Evolutionary conservation across 1,284 basidiomycete species (phyloP).

Genomic region (Athelia sp.): DNA sequence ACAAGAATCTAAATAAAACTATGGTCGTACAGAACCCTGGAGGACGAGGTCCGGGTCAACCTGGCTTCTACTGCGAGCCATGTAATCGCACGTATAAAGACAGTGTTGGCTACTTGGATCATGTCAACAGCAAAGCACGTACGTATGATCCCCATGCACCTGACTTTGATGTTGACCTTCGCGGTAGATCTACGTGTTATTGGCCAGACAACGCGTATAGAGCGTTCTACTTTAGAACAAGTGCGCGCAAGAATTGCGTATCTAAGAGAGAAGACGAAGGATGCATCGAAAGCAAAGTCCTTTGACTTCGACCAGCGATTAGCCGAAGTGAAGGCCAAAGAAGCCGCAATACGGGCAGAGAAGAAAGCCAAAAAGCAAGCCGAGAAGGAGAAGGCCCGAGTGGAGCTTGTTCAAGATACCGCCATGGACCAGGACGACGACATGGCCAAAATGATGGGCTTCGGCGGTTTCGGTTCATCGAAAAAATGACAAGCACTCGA

Average conservation of each 20-base stretch:
- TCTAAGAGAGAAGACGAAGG: slow-evolving; percentile 82
- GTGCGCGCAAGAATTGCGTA: slow-evolving; percentile 86
- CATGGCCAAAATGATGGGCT: slow-evolving; percentile 89
- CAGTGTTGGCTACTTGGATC: slow-evolving; percentile 89
- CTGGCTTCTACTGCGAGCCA: slow-evolving; percentile 89
- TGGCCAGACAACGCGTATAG: slow-evolving; percentile 93
- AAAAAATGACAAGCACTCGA: slow-evolving; percentile 53
- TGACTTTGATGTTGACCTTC: slow-evolving; percentile 3
- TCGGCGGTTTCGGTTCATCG: slow-evolving; percentile 82
- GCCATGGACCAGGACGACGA: slow-evolving; percentile 49
- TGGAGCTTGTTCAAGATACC: slow-evolving; percentile 55
- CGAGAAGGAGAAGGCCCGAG: slow-evolving; percentile 63
- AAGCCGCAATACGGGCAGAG: slow-evolving; percentile 56
- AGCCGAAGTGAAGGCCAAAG: slow-evolving; percentile 75
- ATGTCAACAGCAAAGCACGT: slow-evolving; percentile 94
- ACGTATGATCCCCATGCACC: slow-evolving; percentile 29
- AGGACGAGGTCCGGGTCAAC: slow-evolving; percentile 78
- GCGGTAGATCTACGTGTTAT: slow-evolving; percentile 77
- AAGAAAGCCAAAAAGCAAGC: slow-evolving; percentile 72
- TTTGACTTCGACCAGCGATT: slow-evolving; percentile 93
- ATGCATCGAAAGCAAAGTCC: slow-evolving; percentile 74
- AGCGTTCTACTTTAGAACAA: slow-evolving; percentile 87
- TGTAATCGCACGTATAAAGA: slow-evolving; percentile 94
- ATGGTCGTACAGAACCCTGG: slow-evolving; percentile 85
- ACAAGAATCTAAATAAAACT: slow-evolving; percentile 90